phyloP scores from a whole-genome alignment of 2,329 filamentous ascomycete genomes.

The Xylariales sp. region DNA sequence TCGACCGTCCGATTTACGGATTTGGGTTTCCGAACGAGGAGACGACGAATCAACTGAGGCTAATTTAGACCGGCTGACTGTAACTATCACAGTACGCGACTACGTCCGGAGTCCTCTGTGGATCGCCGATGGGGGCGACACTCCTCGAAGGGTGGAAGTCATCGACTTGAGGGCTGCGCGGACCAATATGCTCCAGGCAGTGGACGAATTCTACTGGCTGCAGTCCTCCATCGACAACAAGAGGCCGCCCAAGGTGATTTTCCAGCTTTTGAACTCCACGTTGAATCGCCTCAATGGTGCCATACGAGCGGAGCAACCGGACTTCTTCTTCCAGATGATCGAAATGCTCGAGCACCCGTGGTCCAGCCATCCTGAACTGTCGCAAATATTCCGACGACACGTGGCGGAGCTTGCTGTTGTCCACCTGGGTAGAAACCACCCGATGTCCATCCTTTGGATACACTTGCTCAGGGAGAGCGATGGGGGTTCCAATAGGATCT shows the following conservation, averaged over 20 bases:
- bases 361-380: slow-evolving; percentile 38
- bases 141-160: slow-evolving; percentile 21
- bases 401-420: slow-evolving; percentile 39
- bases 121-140: slow-evolving; percentile 25
- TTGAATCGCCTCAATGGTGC: slow-evolving; percentile 38
- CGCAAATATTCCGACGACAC: slow-evolving; percentile 41
- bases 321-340: slow-evolving; percentile 42
- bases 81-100: slow-evolving; percentile 32
- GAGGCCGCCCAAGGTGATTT: slow-evolving; percentile 34
- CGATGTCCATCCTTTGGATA: slow-evolving; percentile 40
- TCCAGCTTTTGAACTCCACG: slow-evolving; percentile 40
- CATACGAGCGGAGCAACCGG: slow-evolving; percentile 39
- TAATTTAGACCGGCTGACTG: slow-evolving; percentile 18
- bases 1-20: background rate
- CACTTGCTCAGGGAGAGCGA: slow-evolving; percentile 31
- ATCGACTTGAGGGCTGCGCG: slow-evolving; percentile 29
- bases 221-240: slow-evolving; percentile 39
- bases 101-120: slow-evolving; percentile 32
- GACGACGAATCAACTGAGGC: background rate
- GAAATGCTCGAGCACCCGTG: slow-evolving; percentile 41
- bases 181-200: slow-evolving; percentile 36
- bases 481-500: slow-evolving; percentile 23
- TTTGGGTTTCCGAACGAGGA: background rate
- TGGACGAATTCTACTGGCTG: slow-evolving; percentile 40
- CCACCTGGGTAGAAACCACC: slow-evolving; percentile 40